A percentile compares a stretch with the other conserved stretches of the same genome.
Evolutionary conservation across 2,329 filamentous ascomycete genomes (phyloP).

Genomic region (Apiospora kogelbergensis): DNA sequence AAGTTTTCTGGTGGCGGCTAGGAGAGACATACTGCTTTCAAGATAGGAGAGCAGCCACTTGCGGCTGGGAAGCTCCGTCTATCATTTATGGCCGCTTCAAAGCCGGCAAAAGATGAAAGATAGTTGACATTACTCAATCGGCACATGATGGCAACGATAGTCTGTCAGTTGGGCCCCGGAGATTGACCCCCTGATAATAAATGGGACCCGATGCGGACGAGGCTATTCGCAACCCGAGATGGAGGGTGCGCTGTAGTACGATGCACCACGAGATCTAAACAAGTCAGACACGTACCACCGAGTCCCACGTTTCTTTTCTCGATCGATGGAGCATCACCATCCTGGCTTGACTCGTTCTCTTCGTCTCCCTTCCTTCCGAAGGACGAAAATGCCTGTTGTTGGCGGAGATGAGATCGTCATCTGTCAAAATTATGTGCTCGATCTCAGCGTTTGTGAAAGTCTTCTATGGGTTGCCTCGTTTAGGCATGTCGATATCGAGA

Average conservation of each 20-base stretch:
- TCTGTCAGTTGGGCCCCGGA: background rate
- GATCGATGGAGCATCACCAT: background rate
- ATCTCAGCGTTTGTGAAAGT: background rate
- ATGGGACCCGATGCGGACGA: background rate
- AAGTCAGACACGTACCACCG: background rate
- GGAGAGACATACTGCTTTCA: background rate
- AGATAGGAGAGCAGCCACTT: background rate
- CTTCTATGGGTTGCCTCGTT: background rate
- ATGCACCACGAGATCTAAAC: constrained; percentile 2
- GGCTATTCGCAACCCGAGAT: background rate
- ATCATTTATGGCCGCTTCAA: background rate
- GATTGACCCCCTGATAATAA: background rate
- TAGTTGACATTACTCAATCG: background rate
- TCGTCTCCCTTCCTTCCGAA: background rate
- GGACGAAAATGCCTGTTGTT: too few species aligned
- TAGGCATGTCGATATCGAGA: background rate
- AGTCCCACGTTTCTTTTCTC: background rate
- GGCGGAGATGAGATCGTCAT: background rate
- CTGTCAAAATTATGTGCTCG: background rate
- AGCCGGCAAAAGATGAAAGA: background rate
- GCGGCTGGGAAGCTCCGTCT: background rate
- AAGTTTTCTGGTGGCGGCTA: background rate
- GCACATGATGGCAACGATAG: background rate
- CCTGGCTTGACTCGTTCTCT: background rate
- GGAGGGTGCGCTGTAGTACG: background rate